A percentile compares a stretch with the other conserved stretches of the same genome.
phyloP scores from a whole-genome alignment of 495 filamentous ascomycete species.

The Sporormia fimetaria region DNA sequence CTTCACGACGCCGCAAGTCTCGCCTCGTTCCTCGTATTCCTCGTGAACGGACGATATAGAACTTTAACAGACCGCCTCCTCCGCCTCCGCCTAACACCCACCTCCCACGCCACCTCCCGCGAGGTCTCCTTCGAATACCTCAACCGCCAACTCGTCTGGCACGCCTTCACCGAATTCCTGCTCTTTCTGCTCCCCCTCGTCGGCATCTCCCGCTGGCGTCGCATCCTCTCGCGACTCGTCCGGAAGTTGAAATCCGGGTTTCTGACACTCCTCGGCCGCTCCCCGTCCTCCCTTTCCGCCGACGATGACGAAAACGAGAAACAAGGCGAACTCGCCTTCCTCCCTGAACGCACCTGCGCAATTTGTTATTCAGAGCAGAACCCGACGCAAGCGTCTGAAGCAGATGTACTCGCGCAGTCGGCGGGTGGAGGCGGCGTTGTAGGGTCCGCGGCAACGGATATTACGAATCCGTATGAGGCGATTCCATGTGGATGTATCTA shows the following conservation, averaged over 20 bases:
- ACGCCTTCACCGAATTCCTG: slow-evolving; percentile 96
- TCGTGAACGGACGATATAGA: slow-evolving; percentile 80
- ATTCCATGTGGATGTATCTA: slow-evolving; percentile 87
- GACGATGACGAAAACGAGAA: slow-evolving; percentile 42
- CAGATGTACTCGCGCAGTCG: slow-evolving; percentile 47
- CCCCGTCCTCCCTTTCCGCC: slow-evolving; percentile 29
- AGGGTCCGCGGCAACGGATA: slow-evolving; percentile 83
- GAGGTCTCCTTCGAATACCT: slow-evolving; percentile 97
- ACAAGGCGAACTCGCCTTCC: slow-evolving; percentile 64
- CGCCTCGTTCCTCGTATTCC: slow-evolving; percentile 75
- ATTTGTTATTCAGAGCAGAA: slow-evolving; percentile 95
- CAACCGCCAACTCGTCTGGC: slow-evolving; percentile 96
- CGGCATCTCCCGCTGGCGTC: slow-evolving; percentile 81
- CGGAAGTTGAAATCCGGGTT: slow-evolving; percentile 58
- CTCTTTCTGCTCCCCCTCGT: slow-evolving; percentile 91
- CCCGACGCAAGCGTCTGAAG: slow-evolving; percentile 44
- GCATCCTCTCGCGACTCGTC: slow-evolving; percentile 79
- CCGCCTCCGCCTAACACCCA: slow-evolving; percentile 73
- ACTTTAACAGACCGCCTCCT: slow-evolving; percentile 82
- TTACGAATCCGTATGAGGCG: slow-evolving; percentile 92
- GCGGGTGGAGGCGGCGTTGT: slow-evolving; percentile 59
- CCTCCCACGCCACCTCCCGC: slow-evolving; percentile 66
- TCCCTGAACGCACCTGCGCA: slow-evolving; percentile 92
- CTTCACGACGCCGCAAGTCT: slow-evolving; percentile 71
- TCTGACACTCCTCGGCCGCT: slow-evolving; percentile 34